Evolutionary conservation across 495 filamentous ascomycete genomes (phyloP).

Genomic region (Tetracladium marchalianum): DNA sequence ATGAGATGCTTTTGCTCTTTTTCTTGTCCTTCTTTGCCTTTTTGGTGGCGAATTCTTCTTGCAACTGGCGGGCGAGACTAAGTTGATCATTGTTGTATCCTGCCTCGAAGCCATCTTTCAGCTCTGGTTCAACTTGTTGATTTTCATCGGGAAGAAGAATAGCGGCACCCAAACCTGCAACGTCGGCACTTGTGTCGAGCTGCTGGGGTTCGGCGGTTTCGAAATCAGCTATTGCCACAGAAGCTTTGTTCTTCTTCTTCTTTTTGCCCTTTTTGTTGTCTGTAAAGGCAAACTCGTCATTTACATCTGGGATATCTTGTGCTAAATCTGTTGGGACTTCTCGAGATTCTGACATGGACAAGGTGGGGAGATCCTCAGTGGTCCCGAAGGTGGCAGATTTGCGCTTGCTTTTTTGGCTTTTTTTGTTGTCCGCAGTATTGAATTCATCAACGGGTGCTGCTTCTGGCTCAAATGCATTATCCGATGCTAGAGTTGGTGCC

Average conservation of each 20-base stretch:
- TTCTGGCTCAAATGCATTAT: conserved; percentile 2
- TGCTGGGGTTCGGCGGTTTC: background rate
- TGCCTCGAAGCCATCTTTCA: conserved; percentile 26
- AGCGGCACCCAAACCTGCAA: background rate
- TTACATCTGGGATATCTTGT: conserved; percentile 17
- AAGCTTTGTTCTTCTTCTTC: conserved; percentile 32
- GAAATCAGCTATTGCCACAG: background rate
- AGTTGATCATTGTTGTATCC: conserved; percentile 15
- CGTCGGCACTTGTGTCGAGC: background rate
- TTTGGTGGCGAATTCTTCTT: conserved; percentile 27
- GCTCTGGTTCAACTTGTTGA: conserved; percentile 32
- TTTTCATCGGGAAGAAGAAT: conserved; percentile 23
- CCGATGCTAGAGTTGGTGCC: no score
- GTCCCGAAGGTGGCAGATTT: no score
- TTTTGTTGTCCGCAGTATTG: no score
- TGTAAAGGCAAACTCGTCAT: conserved; percentile 23
- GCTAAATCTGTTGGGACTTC: conserved; percentile 9
- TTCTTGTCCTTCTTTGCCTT: conserved; percentile 34
- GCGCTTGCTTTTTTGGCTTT: no score
- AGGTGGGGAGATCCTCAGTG: no score
- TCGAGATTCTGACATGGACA: no score
- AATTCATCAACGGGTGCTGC: conserved; percentile 15
- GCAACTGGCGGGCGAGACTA: conserved; percentile 14
- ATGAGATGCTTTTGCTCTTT: conserved; percentile 15
- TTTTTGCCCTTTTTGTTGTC: conserved; percentile 33